These are phyloP conservation scores for Aspergillus alliaceus DNA, from an alignment of 2,329 filamentous ascomycete genomes.

Conservation along the genomic window DNA sequence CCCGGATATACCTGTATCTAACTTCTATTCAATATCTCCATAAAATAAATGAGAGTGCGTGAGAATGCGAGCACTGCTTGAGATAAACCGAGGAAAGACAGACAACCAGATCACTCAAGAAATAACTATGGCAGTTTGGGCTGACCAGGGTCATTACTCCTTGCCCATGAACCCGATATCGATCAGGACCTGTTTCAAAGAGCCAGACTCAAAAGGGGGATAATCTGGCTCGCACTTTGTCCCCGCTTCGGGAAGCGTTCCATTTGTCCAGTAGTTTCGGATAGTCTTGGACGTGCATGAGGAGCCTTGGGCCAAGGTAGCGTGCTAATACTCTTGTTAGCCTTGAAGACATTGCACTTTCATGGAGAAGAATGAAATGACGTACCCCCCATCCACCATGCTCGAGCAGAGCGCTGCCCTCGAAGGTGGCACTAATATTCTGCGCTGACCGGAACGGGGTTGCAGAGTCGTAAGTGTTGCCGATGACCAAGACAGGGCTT, in stretches of 20 bases:
- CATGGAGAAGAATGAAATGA: too few relatives aligned
- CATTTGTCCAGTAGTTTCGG: conserved; percentile 35
- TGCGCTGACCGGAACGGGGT: conserved; percentile 21
- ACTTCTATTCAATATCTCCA: too few relatives aligned
- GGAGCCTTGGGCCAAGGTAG: conserved; percentile 27
- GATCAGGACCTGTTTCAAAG: background rate
- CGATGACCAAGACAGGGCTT: conserved; percentile 23
- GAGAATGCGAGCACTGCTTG: too few relatives aligned
- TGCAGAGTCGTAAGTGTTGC: conserved; percentile 22
- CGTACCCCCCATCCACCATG: conserved; percentile 19
- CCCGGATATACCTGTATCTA: too few relatives aligned
- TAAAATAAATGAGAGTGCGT: too few relatives aligned
- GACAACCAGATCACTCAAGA: too few relatives aligned
- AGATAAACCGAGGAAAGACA: too few relatives aligned
- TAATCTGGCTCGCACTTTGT: conserved; percentile 29
- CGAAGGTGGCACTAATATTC: conserved; percentile 21
- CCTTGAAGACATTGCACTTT: too few relatives aligned
- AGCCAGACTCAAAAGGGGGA: background rate
- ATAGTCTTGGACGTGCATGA: conserved; percentile 30
- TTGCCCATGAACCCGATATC: background rate
- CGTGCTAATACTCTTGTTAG: too few relatives aligned
- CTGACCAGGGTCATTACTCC: too few relatives aligned
- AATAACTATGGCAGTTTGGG: too few relatives aligned
- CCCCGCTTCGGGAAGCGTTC: conserved; percentile 33
- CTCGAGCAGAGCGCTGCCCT: conserved; percentile 21